These are phyloP conservation scores for Paecilomyces variotii DNA, from an alignment of 2,329 filamentous ascomycete genomes.

Conservation along the genomic window DNA sequence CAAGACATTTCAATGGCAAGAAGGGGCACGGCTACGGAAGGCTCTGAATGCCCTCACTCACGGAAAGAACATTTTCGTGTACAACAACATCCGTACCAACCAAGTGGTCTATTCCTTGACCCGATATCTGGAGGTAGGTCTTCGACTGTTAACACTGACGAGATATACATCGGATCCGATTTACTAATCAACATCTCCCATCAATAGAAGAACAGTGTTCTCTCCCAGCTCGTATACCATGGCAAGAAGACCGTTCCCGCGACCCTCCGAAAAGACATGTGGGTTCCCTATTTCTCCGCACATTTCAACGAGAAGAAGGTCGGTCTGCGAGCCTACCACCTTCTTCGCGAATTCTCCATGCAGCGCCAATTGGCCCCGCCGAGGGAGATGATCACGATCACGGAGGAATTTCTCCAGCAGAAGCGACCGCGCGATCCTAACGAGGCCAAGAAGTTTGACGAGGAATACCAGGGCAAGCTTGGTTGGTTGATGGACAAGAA, in stretches of 20 bases:
- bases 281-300: slow-evolving; percentile 52
- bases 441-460: slow-evolving; percentile 33
- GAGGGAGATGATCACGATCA: slow-evolving; percentile 35
- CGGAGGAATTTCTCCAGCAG: slow-evolving; percentile 34
- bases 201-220: slow-evolving; percentile 41
- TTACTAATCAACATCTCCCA: neutral
- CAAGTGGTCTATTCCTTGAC: slow-evolving; percentile 58
- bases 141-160: neutral
- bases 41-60: slow-evolving; percentile 41
- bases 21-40: slow-evolving; percentile 34
- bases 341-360: slow-evolving; percentile 52
- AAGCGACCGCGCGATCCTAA: slow-evolving; percentile 31
- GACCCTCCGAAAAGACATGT: slow-evolving; percentile 53
- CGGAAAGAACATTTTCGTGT: slow-evolving; percentile 56
- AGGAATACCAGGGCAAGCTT: slow-evolving; percentile 33
- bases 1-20: slow-evolving; percentile 27
- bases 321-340: slow-evolving; percentile 49
- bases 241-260: slow-evolving; percentile 57
- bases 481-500: slow-evolving; percentile 40
- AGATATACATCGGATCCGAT: neutral
- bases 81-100: slow-evolving; percentile 53
- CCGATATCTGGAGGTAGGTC: slow-evolving; percentile 46
- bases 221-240: slow-evolving; percentile 53
- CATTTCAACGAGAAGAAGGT: slow-evolving; percentile 44
- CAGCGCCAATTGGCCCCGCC: slow-evolving; percentile 50